Conservation (phyloP, 192 early-diverging fungal species). For the Backusella westeae region DNA sequence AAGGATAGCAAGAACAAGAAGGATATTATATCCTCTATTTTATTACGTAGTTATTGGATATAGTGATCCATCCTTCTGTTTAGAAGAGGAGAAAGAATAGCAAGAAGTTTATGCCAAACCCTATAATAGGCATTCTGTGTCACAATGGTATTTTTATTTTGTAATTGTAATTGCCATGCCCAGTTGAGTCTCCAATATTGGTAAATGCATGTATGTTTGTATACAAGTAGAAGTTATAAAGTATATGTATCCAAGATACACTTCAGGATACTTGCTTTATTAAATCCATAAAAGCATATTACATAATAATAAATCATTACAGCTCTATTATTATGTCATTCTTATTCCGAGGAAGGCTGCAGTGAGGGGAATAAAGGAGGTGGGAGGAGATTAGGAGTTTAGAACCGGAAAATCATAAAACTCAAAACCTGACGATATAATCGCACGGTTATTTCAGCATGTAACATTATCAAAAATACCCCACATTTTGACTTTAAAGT, state of each 20-base stretch:
- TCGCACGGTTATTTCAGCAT: background rate
- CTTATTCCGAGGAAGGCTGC: background rate
- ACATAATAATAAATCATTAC: background rate
- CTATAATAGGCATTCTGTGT: background rate
- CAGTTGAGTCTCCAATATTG: background rate
- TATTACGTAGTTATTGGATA: background rate
- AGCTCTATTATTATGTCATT: background rate
- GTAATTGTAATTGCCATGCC: background rate
- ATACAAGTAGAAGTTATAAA: background rate
- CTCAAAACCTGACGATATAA: background rate
- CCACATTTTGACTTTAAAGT: background rate
- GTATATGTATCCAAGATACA: background rate
- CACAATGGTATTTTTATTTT: background rate
- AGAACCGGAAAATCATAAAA: constrained; percentile 1
- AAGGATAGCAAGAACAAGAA: background rate
- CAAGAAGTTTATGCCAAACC: background rate
- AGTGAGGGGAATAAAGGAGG: background rate
- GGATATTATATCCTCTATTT: background rate
- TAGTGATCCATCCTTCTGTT: background rate
- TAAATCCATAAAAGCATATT: background rate
- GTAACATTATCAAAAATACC: background rate
- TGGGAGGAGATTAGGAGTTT: background rate
- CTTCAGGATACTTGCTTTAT: too few species aligned
- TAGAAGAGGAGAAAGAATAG: background rate
- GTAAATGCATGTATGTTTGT: background rate